phyloP scores from a whole-genome alignment of 2,329 filamentous ascomycete genomes.

The Cadophora sp. region DNA sequence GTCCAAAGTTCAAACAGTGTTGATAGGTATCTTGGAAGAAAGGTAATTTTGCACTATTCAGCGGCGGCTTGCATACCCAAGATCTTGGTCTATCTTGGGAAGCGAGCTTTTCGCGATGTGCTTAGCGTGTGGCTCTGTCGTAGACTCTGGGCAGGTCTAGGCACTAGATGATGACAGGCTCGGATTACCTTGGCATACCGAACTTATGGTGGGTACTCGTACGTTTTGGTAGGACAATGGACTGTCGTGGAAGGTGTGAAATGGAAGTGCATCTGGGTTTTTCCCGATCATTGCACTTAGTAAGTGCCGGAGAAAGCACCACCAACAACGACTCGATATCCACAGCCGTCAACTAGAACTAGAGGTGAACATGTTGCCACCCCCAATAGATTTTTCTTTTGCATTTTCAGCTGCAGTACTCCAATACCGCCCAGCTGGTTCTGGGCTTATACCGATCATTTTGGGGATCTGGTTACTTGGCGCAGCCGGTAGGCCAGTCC shows the following conservation, averaged over 20 bases:
- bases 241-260: not conserved
- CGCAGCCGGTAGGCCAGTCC: conserved; percentile 7
- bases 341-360: no score
- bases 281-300: not conserved
- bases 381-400: not conserved
- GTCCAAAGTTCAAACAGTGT: not conserved
- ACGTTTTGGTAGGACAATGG: not conserved
- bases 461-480: not conserved
- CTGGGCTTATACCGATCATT: conserved; percentile 1
- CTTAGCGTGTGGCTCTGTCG: not conserved
- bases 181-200: not conserved
- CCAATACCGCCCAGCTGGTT: not conserved
- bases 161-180: not conserved
- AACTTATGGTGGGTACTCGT: not conserved
- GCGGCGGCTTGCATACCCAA: conserved; percentile 15
- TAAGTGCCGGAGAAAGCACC: not conserved
- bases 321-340: not conserved
- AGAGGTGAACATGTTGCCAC: no score
- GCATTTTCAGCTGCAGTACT: not conserved
- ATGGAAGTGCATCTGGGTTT: not conserved
- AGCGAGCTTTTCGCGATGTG: not conserved
- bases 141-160: not conserved
- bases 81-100: conserved; percentile 3
- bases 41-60: not conserved
- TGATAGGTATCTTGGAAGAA: conserved; percentile 13